These are phyloP conservation scores for Wickerhamomyces sp. DNA, from an alignment of 1,139 yeast species.

Conservation along the genomic window DNA sequence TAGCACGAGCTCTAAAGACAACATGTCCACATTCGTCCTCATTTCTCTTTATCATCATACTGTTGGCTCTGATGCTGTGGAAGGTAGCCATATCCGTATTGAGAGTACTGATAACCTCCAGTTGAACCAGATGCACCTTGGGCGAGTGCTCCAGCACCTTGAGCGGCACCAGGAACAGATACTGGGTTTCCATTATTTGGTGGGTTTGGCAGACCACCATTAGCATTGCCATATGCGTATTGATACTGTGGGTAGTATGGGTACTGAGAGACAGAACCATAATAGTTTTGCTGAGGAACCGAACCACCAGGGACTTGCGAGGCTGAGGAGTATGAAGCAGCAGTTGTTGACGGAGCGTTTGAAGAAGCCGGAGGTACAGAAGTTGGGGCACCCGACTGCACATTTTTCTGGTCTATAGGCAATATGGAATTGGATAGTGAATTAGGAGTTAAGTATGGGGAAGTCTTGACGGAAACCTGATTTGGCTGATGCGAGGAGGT, in stretches of 20 bases:
- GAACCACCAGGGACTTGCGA: conserved; percentile 18
- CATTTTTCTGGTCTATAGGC: too few species aligned
- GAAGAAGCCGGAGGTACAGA: conserved; percentile 2
- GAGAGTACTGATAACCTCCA: conserved; percentile 20
- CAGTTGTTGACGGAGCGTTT: not conserved
- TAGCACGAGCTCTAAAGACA: too few species aligned
- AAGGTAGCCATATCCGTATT: conserved; percentile 19
- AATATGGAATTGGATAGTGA: conserved; percentile 5
- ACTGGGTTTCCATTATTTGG: too few species aligned
- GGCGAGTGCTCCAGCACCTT: conserved; percentile 1
- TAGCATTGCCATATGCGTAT: conserved; percentile 12
- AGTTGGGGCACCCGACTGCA: conserved; percentile 4
- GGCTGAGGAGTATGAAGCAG: conserved; percentile 11
- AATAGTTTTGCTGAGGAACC: conserved; percentile 18
- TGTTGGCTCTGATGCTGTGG: conserved; percentile 20
- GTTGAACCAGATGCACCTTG: conserved; percentile 2
- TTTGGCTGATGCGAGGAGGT: conserved; percentile 10
- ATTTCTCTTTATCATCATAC: conserved; percentile 19
- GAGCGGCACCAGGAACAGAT: conserved; percentile 4
- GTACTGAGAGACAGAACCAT: conserved; percentile 13
- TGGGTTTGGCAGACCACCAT: too few species aligned
- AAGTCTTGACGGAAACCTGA: conserved; percentile 8
- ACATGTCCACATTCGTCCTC: too few species aligned
- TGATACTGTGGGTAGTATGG: conserved; percentile 23
- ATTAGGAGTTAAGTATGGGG: conserved; percentile 1